Evolutionary conservation across 2,329 filamentous ascomycete species (phyloP).

Genomic region (Capronia coronata): DNA sequence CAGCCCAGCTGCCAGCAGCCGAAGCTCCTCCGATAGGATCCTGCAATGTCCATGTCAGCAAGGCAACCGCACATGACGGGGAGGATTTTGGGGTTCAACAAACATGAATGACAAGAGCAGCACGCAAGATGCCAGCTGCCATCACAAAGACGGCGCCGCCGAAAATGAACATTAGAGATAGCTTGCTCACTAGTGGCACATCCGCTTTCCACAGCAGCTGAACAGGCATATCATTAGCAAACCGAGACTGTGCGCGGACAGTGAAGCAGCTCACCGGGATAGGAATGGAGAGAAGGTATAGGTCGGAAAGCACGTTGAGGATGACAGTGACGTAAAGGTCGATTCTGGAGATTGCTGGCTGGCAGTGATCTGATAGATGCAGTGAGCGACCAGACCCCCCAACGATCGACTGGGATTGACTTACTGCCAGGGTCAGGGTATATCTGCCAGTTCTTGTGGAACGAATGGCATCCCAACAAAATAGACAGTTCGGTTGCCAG

Average conservation of each 20-base stretch:
- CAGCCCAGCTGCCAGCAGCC: slow-evolving; percentile 41
- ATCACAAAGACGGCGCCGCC: slow-evolving; percentile 52
- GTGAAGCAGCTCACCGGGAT: slow-evolving; percentile 42
- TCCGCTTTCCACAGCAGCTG: slow-evolving; percentile 50
- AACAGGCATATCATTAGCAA: background rate
- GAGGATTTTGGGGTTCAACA: background rate
- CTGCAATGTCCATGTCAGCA: slow-evolving; percentile 14
- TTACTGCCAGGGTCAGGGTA: slow-evolving; percentile 51
- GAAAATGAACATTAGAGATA: slow-evolving; percentile 50
- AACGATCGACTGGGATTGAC: slow-evolving; percentile 23
- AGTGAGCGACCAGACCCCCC: background rate
- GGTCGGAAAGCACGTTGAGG: slow-evolving; percentile 51
- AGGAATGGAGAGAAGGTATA: slow-evolving; percentile 56
- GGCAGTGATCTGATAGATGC: slow-evolving; percentile 38
- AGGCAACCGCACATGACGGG: background rate
- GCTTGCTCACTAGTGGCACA: slow-evolving; percentile 46
- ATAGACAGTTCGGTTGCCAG: slow-evolving; percentile 46
- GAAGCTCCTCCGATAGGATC: slow-evolving; percentile 36
- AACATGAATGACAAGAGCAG: slow-evolving; percentile 45
- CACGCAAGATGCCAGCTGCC: slow-evolving; percentile 49
- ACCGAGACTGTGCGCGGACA: background rate
- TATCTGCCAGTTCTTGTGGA: slow-evolving; percentile 54
- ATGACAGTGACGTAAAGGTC: slow-evolving; percentile 49
- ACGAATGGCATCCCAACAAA: slow-evolving; percentile 48
- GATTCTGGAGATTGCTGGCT: slow-evolving; percentile 46